Evolutionary conservation across 2,329 filamentous ascomycete species (phyloP), one percentile per base, ranked within the genome.

Genomic region (Fusarium chlamydosporum): DNA sequence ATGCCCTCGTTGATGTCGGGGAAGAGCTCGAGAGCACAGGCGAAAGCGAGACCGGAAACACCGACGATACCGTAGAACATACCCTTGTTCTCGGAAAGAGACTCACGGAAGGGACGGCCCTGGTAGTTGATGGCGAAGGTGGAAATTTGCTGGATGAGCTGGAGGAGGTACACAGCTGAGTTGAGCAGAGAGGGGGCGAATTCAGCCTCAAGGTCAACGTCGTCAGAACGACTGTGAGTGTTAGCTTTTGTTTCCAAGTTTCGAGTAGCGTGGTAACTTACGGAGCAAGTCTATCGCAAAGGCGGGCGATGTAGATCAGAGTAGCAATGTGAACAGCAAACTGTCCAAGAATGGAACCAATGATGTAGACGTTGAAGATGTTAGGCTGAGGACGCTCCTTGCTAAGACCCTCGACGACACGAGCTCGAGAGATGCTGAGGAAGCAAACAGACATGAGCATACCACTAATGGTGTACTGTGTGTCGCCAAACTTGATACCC

Each of bases 381-480:
- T 98, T 97, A 56, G 95, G 94, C 82, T 99, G 96, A 0, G 96
- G 96, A 38, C 96, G 92, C 81, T 99, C 96, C 82, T 97, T 97
- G 68, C 95, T 97, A 26, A 99, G 85, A 35, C 92, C 91, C 82
- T 99, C 96, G 53, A 99, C 96, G 31, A 96, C 93, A 84, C 94
- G 96, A 38, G 96, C 96, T 63, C 96, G 91, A n/a, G 96, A 98
- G 76, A 99, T 97, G 65, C 94, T 97, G 75, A 99, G 83, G 87
- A 99, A 99, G 83, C 96, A 99, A 51, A 99, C 96, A 75, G 94
- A 97, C 96, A 99, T 98, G 79, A 99, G 90, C 92, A 99, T 98
- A 73, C 96, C 96, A 74, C 94, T 97, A 75, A 99, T 98, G 16
- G 96, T 99, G 72, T 98, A 96, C 82, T 99, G 96, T 6, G 94